Evolutionary conservation across 2,329 filamentous ascomycete species (phyloP).

Genomic region (Verticillium dahliae): DNA sequence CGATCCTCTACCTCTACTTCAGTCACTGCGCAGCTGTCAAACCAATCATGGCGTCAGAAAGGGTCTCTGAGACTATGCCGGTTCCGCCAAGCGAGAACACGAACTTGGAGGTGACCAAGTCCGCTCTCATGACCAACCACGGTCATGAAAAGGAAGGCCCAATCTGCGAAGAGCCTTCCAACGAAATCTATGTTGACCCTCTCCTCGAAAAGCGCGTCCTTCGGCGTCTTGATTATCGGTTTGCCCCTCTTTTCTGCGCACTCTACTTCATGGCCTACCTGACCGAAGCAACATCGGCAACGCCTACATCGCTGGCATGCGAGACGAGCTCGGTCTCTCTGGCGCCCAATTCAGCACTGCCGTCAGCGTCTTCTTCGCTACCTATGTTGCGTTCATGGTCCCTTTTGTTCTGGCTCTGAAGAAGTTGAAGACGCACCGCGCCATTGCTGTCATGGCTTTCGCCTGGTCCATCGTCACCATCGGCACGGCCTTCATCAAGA

Average conservation of each 20-base stretch:
- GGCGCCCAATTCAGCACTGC: constrained; percentile 53
- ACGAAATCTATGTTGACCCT: constrained; percentile 1
- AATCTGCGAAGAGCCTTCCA: background rate
- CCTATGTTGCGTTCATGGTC: constrained; percentile 55
- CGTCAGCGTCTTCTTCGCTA: constrained; percentile 52
- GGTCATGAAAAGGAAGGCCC: background rate
- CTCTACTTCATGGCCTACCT: constrained; percentile 13
- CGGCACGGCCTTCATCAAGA: constrained; percentile 6
- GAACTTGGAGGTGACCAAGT: background rate
- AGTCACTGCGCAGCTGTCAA: background rate
- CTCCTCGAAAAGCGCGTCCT: constrained; percentile 1
- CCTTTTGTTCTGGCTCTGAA: constrained; percentile 25
- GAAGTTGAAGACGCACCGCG: constrained; percentile 2
- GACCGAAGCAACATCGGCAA: constrained; percentile 43
- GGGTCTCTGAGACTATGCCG: background rate
- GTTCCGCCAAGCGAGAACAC: background rate
- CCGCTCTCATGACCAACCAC: background rate
- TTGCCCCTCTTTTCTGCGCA: background rate
- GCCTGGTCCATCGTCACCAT: constrained; percentile 7
- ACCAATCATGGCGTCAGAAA: background rate
- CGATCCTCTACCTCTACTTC: background rate
- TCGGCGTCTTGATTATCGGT: background rate
- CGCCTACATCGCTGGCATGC: constrained; percentile 51
- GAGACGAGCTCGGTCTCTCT: constrained; percentile 40
- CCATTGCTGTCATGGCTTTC: constrained; percentile 5